These are phyloP conservation scores for Paramyrothecium sp. DNA, from an alignment of 2,329 filamentous ascomycete species.

Conservation along the genomic window DNA sequence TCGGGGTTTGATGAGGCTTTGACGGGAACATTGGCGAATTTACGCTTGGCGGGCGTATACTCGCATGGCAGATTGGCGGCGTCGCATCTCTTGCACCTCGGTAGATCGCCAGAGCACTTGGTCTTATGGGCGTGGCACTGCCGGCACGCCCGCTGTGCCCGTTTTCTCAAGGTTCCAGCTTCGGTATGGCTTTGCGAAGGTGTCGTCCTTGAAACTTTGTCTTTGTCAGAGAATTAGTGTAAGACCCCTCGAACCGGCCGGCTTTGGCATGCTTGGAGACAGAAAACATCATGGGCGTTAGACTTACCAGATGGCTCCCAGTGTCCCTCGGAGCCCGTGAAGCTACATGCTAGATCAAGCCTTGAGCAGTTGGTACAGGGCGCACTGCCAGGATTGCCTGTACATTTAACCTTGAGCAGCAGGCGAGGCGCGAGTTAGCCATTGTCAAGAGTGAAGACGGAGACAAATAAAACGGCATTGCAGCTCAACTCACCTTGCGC, in stretches of 20 bases:
- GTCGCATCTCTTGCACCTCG: slow-evolving; percentile 36
- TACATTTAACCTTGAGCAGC: slow-evolving; percentile 37
- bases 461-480: neutral
- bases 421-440: slow-evolving; percentile 1
- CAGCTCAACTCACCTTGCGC: slow-evolving; percentile 28
- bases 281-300: too few relatives aligned
- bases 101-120: slow-evolving; percentile 40
- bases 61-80: slow-evolving; percentile 32
- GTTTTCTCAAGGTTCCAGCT: slow-evolving; percentile 38
- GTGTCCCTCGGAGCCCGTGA: slow-evolving; percentile 19
- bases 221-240: slow-evolving; percentile 9
- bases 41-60: slow-evolving; percentile 36
- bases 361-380: slow-evolving; percentile 36
- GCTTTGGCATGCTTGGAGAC: too few relatives aligned
- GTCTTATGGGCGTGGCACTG: slow-evolving; percentile 42
- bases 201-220: slow-evolving; percentile 32
- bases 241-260: too few relatives aligned
- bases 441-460: neutral
- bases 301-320: slow-evolving; percentile 19
- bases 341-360: slow-evolving; percentile 34
- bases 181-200: slow-evolving; percentile 40
- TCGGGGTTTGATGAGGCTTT: slow-evolving; percentile 9
- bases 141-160: slow-evolving; percentile 39
- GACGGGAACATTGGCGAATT: slow-evolving; percentile 31
- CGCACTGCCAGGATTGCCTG: slow-evolving; percentile 31